Conservation (phyloP, 306 rosid species). For the Rosa persica region DNA sequence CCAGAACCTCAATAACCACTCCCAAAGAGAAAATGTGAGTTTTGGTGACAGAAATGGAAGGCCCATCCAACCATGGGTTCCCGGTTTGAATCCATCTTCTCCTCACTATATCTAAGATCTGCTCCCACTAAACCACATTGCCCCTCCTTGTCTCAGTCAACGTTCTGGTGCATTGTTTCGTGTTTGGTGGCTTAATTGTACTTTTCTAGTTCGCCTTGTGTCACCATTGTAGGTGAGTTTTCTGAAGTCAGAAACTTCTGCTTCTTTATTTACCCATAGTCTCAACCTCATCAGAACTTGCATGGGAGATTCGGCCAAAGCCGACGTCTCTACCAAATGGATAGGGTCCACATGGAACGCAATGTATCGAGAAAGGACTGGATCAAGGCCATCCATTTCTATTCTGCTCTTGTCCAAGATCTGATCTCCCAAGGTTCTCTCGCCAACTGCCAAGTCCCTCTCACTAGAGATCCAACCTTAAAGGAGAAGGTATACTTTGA, state of each 20-base stretch:
- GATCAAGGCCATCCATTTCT: constrained; percentile 60
- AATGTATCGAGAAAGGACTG: constrained; percentile 59
- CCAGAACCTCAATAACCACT: neutral
- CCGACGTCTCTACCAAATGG: constrained; percentile 12
- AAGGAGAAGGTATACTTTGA: constrained; percentile 58
- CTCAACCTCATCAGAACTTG: constrained; percentile 52
- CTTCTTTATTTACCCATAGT: constrained; percentile 70
- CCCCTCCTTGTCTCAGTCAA: constrained; percentile 3
- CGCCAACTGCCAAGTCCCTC: constrained; percentile 50
- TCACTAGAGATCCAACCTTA: constrained; percentile 62
- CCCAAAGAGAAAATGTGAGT: neutral
- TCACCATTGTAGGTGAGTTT: constrained; percentile 72
- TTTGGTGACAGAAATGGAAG: neutral
- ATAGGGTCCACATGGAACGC: constrained; percentile 17
- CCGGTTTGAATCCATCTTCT: constrained; percentile 29
- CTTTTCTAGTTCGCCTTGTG: constrained; percentile 66
- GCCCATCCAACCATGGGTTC: constrained; percentile 38
- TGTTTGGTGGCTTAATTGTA: constrained; percentile 60
- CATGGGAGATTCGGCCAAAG: constrained; percentile 26
- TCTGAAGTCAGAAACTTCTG: constrained; percentile 67
- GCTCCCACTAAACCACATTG: constrained; percentile 47
- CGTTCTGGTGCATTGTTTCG: constrained; percentile 52
- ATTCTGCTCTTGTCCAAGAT: constrained; percentile 66
- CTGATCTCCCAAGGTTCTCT: constrained; percentile 58
- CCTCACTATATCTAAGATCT: constrained; percentile 39